Evolutionary conservation across 129 eudicot genomes (phyloP), one percentile per base, ranked within the genome.

Genomic region (Ambrosia trifida): DNA sequence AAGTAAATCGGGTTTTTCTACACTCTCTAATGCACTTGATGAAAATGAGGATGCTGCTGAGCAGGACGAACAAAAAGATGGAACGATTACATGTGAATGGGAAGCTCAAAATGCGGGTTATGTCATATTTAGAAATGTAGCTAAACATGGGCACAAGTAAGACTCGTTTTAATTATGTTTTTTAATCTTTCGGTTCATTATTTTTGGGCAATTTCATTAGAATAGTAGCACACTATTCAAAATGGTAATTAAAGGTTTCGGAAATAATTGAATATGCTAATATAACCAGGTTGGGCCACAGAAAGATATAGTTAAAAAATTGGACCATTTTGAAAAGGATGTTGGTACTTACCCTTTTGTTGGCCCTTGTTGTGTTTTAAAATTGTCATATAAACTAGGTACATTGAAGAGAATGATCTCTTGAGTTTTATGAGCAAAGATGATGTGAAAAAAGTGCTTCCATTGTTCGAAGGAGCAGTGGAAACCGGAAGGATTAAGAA

Each of bases 371-470:
- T 43, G 28, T 24, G 50, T 19, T 19, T 66, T 6, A 51, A 33
- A 14, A 14, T 35, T 31, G 17, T 20, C 71, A 49, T 69, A 11
- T 59, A 62, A 72, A 47, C 35, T 68, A 87, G 93, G 83, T 70
- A 76, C 51, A 87, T 87, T 30, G 77, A 82, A 14, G 89, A 85
- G 81, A 78, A 75, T 5, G 96, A 86, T 70, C 91, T 89, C 69
- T 62, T 81, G 49, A 81, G 87, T 16, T 85, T 85, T 72, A 73
- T 89, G 85, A 46, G n/a, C 41, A 38, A 19, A 7, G 89, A 83
- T 2, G 87, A 86, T 68, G 89, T 77, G 24, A 77, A 77, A 46
- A 69, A 77, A 61, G 76, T 86, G 46, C 64, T 89, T 69, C 73
- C 83, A 32, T 56, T 80, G 77, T 85, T 89, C 14, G 83, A 79